phyloP scores from a whole-genome alignment of 192 early-diverging fungal genomes.

The Backusella macrospora region DNA sequence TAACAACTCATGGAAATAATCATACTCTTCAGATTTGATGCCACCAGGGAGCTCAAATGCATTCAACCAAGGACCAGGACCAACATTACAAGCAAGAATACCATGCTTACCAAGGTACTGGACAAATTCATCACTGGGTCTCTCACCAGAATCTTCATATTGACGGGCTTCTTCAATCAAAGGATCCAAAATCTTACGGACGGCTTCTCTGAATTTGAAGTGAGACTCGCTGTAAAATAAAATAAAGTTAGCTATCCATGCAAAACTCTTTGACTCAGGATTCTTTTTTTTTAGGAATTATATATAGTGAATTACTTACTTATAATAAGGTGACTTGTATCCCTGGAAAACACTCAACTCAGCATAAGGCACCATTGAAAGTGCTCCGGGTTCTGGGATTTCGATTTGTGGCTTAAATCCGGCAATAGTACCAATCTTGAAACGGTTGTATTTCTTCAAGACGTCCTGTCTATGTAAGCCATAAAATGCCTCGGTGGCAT shows the following conservation, averaged over 20 bases:
- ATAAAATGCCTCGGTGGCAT: conserved; percentile 62
- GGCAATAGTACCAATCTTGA: conserved; percentile 70
- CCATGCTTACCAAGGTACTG: conserved; percentile 69
- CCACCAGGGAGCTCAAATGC: conserved; percentile 48
- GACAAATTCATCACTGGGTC: conserved; percentile 68
- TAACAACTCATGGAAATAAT: conserved; percentile 75
- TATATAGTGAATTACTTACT: conserved; percentile 21
- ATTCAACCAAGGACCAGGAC: conserved; percentile 46
- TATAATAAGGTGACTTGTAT: conserved; percentile 40
- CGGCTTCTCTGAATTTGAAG: conserved; percentile 55
- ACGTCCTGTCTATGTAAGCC: conserved; percentile 48
- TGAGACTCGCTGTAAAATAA: conserved; percentile 69
- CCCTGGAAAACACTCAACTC: conserved; percentile 67
- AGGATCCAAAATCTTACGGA: conserved; percentile 74
- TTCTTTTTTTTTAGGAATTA: neutral
- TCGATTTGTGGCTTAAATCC: conserved; percentile 35
- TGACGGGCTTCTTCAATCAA: conserved; percentile 68
- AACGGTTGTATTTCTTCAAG: conserved; percentile 66
- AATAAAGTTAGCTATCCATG: neutral
- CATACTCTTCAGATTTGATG: conserved; percentile 61
- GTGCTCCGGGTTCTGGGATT: conserved; percentile 63
- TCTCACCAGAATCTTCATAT: conserved; percentile 76
- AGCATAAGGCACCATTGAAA: conserved; percentile 67
- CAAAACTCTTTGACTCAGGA: neutral
- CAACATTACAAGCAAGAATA: conserved; percentile 66